These are phyloP conservation scores for Nyctanthes arbortristis DNA, from an alignment of 257 asterid genomes.

Conservation along the genomic window DNA sequence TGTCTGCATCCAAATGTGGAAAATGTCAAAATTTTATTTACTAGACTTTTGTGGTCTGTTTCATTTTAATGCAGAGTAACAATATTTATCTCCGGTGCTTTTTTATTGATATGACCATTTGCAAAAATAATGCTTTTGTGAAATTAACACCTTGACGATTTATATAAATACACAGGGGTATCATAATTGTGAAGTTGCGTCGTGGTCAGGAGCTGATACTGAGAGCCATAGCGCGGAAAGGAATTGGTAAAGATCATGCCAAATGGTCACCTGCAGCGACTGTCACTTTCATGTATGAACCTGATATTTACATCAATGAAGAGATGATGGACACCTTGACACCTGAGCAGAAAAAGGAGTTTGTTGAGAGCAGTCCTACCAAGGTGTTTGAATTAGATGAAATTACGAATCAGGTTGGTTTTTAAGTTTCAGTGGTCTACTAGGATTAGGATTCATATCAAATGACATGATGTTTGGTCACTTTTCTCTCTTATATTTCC, in stretches of 20 bases:
- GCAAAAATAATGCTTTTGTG: not conserved
- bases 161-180: constrained; percentile 58
- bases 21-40: not conserved
- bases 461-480: constrained; percentile 2
- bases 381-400: constrained; percentile 79
- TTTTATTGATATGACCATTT: not conserved
- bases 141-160: constrained; percentile 10
- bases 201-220: constrained; percentile 89
- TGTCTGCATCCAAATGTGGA: not conserved
- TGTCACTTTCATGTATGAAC: constrained; percentile 97
- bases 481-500: constrained; percentile 5
- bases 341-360: constrained; percentile 58
- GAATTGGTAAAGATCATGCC: constrained; percentile 99
- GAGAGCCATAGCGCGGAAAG: constrained; percentile 98
- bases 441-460: constrained; percentile 12
- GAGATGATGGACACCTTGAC: constrained; percentile 80
- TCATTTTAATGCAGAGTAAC: not conserved
- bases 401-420: constrained; percentile 62
- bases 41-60: not conserved
- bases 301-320: constrained; percentile 87
- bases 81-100: not conserved
- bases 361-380: constrained; percentile 94
- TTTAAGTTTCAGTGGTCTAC: constrained; percentile 13
- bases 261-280: constrained; percentile 99
- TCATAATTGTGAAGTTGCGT: constrained; percentile 95